Percentiles rank a stretch among this genome's conserved stretches.
These are phyloP conservation scores for Sanguinoderma infundibulare DNA, from an alignment of 1,284 basidiomycete genomes.

Conservation along the genomic window DNA sequence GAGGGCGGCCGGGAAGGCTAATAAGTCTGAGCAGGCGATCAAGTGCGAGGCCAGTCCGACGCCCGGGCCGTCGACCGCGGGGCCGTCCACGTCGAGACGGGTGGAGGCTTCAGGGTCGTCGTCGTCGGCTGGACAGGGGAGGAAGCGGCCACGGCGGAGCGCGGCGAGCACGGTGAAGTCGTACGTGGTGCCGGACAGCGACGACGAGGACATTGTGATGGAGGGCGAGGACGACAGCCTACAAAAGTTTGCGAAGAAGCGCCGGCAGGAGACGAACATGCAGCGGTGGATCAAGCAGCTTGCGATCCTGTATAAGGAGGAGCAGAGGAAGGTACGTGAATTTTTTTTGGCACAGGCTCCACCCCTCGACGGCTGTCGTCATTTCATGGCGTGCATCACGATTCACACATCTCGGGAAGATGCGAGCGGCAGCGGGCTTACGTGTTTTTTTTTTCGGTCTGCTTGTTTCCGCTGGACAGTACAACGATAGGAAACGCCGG, in stretches of 20 bases:
- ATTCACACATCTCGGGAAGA: background rate
- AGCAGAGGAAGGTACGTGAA: conserved; percentile 66
- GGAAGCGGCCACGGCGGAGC: conserved; percentile 60
- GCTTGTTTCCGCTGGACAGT: conserved; percentile 48
- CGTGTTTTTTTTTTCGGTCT: background rate
- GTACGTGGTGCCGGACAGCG: conserved; percentile 71
- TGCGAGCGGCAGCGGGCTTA: background rate
- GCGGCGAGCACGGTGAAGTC: conserved; percentile 55
- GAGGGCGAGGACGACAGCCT: conserved; percentile 43
- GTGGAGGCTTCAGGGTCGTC: background rate
- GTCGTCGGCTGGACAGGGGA: conserved; percentile 28
- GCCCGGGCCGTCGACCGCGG: conserved; percentile 13
- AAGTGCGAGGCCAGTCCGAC: conserved; percentile 37
- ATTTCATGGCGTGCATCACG: background rate
- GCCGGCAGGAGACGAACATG: conserved; percentile 54
- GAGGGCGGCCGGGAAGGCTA: background rate
- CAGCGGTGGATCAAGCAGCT: conserved; percentile 72
- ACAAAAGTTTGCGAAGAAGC: conserved; percentile 40
- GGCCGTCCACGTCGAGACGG: conserved; percentile 6
- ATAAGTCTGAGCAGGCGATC: conserved; percentile 30
- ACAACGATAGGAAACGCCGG: conserved; percentile 64
- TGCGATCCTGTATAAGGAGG: conserved; percentile 57
- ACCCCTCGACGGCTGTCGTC: no score
- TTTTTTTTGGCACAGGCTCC: background rate
- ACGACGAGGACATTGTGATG: conserved; percentile 61